Conservation (phyloP, 257 asterid species). For the Solanum ossicruentum region DNA sequence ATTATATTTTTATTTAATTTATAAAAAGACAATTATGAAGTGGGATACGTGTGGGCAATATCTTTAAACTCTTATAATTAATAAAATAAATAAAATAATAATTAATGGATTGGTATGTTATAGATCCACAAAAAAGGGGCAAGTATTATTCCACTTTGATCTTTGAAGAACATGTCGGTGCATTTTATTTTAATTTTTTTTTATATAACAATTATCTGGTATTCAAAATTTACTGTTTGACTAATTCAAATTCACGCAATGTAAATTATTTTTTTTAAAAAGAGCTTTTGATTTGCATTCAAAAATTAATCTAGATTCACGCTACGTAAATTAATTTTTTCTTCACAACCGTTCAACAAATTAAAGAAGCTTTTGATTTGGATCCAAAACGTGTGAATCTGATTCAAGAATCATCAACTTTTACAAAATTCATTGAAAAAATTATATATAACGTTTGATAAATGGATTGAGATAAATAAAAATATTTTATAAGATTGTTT, state of each 20-base stretch:
- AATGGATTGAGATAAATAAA: rapidly evolving
- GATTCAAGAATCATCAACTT: neutral
- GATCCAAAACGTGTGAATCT: neutral
- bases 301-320: neutral
- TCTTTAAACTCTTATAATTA: neutral
- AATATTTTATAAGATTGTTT: neutral
- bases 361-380: neutral
- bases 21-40: neutral
- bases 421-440: neutral
- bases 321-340: rapidly evolving
- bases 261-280: too few species aligned
- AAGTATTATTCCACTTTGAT: neutral
- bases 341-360: neutral
- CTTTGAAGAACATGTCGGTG: neutral
- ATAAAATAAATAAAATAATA: neutral
- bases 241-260: rapidly evolving
- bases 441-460: neutral
- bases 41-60: neutral
- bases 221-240: neutral
- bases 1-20: neutral
- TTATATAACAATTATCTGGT: neutral
- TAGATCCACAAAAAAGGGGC: neutral
- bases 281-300: neutral
- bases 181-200: neutral
- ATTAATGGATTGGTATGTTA: neutral